Evolutionary conservation across 2,329 filamentous ascomycete species (phyloP), one percentile per base, ranked within the genome.

Genomic region (Periconia digitata): DNA sequence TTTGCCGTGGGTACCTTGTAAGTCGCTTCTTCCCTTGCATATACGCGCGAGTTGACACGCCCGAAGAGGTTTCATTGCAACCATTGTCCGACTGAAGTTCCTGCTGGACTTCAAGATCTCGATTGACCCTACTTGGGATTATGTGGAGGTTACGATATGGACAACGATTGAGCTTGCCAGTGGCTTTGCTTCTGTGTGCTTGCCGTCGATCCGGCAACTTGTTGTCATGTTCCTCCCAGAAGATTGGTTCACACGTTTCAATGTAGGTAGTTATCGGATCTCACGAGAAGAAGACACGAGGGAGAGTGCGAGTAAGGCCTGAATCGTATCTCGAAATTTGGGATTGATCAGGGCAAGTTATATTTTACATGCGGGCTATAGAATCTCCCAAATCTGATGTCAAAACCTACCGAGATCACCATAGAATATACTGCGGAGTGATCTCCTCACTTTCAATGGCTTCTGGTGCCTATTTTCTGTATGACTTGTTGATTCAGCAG

Each of bases 91-190:
- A 8, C 45, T 68, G 0, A 58, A 50, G 12, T 50, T 58, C 10
- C 46, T 68, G 32, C 48, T 56, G 3, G 37, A 29, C 8, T 63
- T 64, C 45, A 56, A 57, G 12, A 58, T 60, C 12, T 61, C 56
- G 2, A 48, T 61, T 17, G 62, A 66, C 17, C 56, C 61, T 17
- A 66, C 63, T 2, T 66, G 58, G 61, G 57, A 63, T 38, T 64
- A 65, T 29, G 53, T 57, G 0, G 46, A 55, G 5, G 49, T 60
- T 7, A 54, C 52, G 1, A 53, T 63, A 3, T 66, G 62, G 60
- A 65, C 63, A 3, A 60, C 54, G 10, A 43, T 63, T 2, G 63
- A 66, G 36, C 58, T 65, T 10, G 55, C 50, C 3, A 49, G 59
- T 23, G 55, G 55, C 0, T 60, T 62, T 8, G 44, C 57, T 3